Evolutionary conservation across 345 rosid species (phyloP).

Genomic region (Nephelium lappaceum): DNA sequence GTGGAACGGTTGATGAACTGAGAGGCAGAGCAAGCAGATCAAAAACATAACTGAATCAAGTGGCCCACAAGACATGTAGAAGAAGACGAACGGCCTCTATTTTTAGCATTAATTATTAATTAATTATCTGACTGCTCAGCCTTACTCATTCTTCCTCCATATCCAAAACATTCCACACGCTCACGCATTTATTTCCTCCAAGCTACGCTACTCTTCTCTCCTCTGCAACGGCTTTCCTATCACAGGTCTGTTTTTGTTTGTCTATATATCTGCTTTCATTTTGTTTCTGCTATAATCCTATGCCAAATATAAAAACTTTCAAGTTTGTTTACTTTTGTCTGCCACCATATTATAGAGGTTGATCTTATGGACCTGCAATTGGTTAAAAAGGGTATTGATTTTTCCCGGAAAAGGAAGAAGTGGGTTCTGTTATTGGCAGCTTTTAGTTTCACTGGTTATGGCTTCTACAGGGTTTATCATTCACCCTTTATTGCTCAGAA

Average conservation of each 20-base stretch:
- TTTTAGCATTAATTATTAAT: too few species aligned
- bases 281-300: background rate
- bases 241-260: constrained; percentile 1
- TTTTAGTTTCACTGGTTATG: constrained; percentile 51
- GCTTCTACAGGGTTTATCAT: constrained; percentile 61
- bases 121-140: background rate
- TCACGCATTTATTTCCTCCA: constrained; percentile 9
- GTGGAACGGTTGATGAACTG: too few species aligned
- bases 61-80: background rate
- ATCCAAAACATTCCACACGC: background rate
- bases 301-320: background rate
- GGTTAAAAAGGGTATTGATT: constrained; percentile 48
- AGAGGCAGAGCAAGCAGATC: background rate
- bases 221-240: constrained; percentile 29
- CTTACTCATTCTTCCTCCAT: constrained; percentile 7
- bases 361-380: constrained; percentile 54
- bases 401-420: constrained; percentile 50
- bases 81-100: too few species aligned
- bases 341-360: background rate
- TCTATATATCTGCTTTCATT: background rate
- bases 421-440: constrained; percentile 49
- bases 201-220: constrained; percentile 20
- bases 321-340: background rate
- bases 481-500: constrained; percentile 52
- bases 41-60: background rate